A percentile compares a stretch with the other conserved stretches of the same genome.
Evolutionary conservation across 129 eudicot species (phyloP).

Genomic region (Erigeron canadensis): DNA sequence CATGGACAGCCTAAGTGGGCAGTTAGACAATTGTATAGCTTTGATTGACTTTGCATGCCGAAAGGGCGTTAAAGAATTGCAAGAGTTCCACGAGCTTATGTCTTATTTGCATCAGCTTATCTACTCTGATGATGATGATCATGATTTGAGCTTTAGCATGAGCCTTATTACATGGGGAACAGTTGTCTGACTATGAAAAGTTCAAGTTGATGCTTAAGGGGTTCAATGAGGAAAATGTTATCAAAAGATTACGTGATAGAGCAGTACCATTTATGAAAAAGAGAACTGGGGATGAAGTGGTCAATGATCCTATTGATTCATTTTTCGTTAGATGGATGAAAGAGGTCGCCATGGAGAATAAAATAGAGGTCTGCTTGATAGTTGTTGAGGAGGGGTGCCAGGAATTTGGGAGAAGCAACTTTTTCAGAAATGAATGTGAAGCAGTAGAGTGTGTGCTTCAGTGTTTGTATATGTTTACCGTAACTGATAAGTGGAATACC

Average conservation of each 20-base stretch:
- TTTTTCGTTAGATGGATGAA: conserved; percentile 91
- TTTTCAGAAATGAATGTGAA: conserved; percentile 67
- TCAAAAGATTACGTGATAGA: conserved; percentile 49
- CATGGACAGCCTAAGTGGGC: conserved; percentile 86
- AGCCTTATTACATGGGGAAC: conserved; percentile 79
- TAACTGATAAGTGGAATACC: conserved; percentile 75
- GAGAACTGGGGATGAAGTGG: conserved; percentile 30
- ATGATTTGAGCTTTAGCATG: conserved; percentile 51
- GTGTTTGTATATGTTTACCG: conserved; percentile 65
- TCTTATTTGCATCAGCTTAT: conserved; percentile 75
- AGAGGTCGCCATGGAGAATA: conserved; percentile 67
- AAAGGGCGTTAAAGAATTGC: conserved; percentile 66
- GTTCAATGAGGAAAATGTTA: conserved; percentile 67
- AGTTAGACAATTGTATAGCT: conserved; percentile 72
- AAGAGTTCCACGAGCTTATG: conserved; percentile 61
- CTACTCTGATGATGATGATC: conserved; percentile 60
- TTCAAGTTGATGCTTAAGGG: conserved; percentile 76
- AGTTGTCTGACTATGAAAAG: conserved; percentile 79
- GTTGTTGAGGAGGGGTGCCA: conserved; percentile 82
- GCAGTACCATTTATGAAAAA: conserved; percentile 81
- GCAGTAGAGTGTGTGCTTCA: conserved; percentile 68
- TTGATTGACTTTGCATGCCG: conserved; percentile 76
- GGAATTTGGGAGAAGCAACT: conserved; percentile 35
- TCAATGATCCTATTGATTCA: conserved; percentile 37
- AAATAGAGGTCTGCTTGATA: conserved; percentile 63